phyloP scores from a whole-genome alignment of 2,329 filamentous ascomycete species.

The Colletotrichum sidae region DNA sequence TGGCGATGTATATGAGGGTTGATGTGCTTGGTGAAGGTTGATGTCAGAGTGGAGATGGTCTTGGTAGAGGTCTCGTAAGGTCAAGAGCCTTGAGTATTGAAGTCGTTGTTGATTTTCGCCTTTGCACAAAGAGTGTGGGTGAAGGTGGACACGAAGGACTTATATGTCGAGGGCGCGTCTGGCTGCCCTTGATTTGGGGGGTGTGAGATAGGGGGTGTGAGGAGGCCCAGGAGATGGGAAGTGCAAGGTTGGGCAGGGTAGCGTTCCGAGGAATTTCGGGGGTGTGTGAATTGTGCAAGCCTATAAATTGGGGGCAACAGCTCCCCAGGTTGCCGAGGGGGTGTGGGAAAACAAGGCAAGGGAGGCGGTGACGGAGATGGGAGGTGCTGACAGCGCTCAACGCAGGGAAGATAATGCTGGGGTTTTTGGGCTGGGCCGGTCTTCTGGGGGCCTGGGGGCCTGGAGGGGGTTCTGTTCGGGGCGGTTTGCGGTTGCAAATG shows the following conservation, averaged over 20 bases:
- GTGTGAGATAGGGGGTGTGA: constrained; percentile 22
- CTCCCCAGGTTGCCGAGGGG: constrained; percentile 34
- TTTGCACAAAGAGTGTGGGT: constrained; percentile 6
- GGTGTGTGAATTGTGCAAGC: constrained; percentile 32
- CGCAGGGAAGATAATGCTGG: background rate
- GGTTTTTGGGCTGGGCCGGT: constrained; percentile 9
- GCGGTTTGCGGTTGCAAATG: constrained; percentile 16
- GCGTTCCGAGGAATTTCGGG: constrained; percentile 37
- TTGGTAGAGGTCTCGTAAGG: constrained; percentile 7
- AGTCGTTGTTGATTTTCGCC: constrained; percentile 29
- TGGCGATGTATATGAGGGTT: constrained; percentile 39
- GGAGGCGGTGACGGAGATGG: constrained; percentile 37
- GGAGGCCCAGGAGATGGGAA: constrained; percentile 15
- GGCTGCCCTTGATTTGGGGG: constrained; percentile 23
- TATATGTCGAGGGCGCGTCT: constrained; percentile 36
- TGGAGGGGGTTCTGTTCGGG: constrained; percentile 10
- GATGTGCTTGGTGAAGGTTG: constrained; percentile 35
- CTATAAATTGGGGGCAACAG: constrained; percentile 36
- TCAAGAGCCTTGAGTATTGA: constrained; percentile 18
- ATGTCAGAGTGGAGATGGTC: constrained; percentile 43
- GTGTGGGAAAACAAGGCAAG: constrained; percentile 36
- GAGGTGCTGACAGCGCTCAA: constrained; percentile 23
- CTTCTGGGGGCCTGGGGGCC: background rate
- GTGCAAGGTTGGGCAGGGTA: constrained; percentile 29
- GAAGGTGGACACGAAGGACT: constrained; percentile 36